Percentiles rank a stretch among this genome's conserved stretches.
Evolutionary conservation across 345 rosid genomes (phyloP).

Genomic region (Brassica juncea): DNA sequence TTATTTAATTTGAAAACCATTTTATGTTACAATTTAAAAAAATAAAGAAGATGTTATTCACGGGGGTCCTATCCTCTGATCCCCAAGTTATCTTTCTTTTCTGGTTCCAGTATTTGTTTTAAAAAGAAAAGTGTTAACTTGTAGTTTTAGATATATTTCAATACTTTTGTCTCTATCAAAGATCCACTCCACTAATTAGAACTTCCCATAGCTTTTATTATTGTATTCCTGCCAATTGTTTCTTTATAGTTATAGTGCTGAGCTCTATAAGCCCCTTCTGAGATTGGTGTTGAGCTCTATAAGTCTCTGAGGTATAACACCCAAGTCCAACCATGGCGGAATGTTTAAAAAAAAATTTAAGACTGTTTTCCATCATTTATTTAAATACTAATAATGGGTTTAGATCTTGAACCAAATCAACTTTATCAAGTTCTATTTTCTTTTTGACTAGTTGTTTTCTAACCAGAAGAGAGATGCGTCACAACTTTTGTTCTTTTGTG

Average conservation of each 20-base stretch:
- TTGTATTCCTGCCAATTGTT: neutral
- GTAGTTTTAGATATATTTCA: constrained; percentile 29
- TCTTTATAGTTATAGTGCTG: neutral
- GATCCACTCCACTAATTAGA: constrained; percentile 26
- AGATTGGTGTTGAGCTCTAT: neutral
- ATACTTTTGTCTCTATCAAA: constrained; percentile 37
- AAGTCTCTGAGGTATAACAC: neutral
- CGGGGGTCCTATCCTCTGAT: constrained; percentile 34
- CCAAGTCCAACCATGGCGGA: neutral
- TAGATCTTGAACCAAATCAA: constrained; percentile 15
- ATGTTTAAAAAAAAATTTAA: neutral
- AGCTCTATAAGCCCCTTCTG: neutral
- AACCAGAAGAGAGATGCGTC: constrained; percentile 30
- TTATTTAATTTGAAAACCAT: neutral
- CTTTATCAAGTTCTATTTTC: constrained; percentile 23
- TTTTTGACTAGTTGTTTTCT: constrained; percentile 37
- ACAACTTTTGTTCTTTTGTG: constrained; percentile 28
- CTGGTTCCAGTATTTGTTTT: neutral
- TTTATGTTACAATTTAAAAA: neutral
- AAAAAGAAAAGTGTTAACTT: constrained; percentile 21
- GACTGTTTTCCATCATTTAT: neutral
- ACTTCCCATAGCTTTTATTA: neutral
- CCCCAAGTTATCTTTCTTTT: constrained; percentile 36
- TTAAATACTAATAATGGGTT: neutral
- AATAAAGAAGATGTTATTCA: neutral